A percentile compares a stretch with the other conserved stretches of the same genome.
phyloP scores from a whole-genome alignment of 495 filamentous ascomycete genomes.

The Xylaria palmicola region DNA sequence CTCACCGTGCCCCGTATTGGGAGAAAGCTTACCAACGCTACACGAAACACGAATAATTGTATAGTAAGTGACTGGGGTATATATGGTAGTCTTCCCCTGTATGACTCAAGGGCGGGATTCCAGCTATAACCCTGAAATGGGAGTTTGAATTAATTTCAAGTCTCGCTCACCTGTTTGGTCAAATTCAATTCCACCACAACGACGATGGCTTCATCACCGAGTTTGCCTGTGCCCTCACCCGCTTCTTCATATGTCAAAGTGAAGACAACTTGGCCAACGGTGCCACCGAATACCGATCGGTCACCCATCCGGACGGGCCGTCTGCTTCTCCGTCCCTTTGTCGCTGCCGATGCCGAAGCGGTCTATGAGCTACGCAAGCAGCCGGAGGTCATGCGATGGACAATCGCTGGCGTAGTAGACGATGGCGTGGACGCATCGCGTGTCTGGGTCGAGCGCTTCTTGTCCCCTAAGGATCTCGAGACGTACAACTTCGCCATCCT shows the following conservation, averaged over 20 bases:
- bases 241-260: not conserved
- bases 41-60: too few relatives aligned
- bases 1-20: too few relatives aligned
- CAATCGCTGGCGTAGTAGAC: slow-evolving; percentile 37
- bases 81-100: too few relatives aligned
- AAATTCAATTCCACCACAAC: not conserved
- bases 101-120: too few relatives aligned
- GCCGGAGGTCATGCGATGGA: slow-evolving; percentile 52
- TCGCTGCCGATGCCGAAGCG: slow-evolving; percentile 36
- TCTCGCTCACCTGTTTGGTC: not conserved
- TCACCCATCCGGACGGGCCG: slow-evolving; percentile 40
- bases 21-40: too few relatives aligned
- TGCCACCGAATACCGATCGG: slow-evolving; percentile 29
- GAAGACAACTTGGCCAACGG: slow-evolving; percentile 3
- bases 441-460: slow-evolving; percentile 30
- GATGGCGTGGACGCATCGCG: slow-evolving; percentile 38
- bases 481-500: slow-evolving; percentile 29
- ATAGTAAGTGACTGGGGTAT: too few relatives aligned
- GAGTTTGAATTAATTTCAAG: not conserved
- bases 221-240: not conserved
- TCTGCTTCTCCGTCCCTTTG: slow-evolving; percentile 42
- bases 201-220: slow-evolving; percentile 9
- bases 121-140: too few relatives aligned
- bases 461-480: slow-evolving; percentile 34
- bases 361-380: slow-evolving; percentile 45